Evolutionary conservation across 768 basidiomycete genomes (phyloP).

Genomic region (Russula sp.): DNA sequence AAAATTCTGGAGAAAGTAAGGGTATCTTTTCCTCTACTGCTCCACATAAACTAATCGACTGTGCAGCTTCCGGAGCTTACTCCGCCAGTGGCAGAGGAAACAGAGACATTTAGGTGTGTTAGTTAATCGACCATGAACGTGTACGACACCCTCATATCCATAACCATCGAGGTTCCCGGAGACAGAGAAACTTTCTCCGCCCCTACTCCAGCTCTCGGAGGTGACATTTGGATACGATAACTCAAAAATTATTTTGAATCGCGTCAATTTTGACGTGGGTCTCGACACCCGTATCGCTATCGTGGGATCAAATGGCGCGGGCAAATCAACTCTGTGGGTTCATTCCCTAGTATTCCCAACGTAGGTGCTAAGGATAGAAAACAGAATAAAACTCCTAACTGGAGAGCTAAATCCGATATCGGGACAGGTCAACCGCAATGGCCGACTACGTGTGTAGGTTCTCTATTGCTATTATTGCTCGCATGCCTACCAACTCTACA

Average conservation of each 20-base stretch:
- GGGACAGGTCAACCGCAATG: constrained; percentile 88
- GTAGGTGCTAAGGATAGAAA: neutral
- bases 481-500: neutral
- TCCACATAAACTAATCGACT: neutral
- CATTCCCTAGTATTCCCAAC: neutral
- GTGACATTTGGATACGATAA: constrained; percentile 84
- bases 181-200: constrained; percentile 96
- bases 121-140: neutral
- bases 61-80: constrained; percentile 82
- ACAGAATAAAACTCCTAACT: constrained; percentile 87
- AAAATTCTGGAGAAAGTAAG: constrained; percentile 70
- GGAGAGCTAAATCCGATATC: constrained; percentile 70
- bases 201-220: constrained; percentile 86
- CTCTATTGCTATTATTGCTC: neutral
- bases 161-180: constrained; percentile 71
- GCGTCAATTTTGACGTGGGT: constrained; percentile 85
- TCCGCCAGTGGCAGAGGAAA: constrained; percentile 90
- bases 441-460: constrained; percentile 80
- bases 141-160: neutral
- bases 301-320: constrained; percentile 92
- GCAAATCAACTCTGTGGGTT: constrained; percentile 89
- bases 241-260: constrained; percentile 73
- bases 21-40: neutral
- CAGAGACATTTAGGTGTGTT: constrained; percentile 81
- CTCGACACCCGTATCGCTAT: constrained; percentile 94